Evolutionary conservation across 148 eudicot species (phyloP).

Genomic region (Spergularia marina): DNA sequence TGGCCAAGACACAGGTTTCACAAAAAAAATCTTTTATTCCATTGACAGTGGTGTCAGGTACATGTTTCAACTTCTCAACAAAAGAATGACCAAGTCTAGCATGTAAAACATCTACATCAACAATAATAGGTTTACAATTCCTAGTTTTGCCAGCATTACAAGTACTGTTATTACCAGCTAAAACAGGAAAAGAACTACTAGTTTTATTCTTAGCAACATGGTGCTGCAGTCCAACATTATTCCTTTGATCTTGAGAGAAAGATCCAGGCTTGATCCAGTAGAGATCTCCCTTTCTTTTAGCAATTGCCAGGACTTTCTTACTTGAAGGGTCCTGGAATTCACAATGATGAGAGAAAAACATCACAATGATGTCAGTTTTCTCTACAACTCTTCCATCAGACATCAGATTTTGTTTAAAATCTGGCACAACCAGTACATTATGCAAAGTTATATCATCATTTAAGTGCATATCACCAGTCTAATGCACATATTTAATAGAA

Average conservation of each 20-base stretch:
- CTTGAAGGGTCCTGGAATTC: neutral
- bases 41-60: too few species aligned
- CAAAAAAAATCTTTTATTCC: neutral
- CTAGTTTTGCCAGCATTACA: neutral
- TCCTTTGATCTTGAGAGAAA: too few species aligned
- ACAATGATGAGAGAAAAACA: neutral
- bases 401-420: neutral
- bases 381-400: neutral
- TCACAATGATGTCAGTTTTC: neutral
- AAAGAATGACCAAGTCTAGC: slow-evolving; percentile 1
- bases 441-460: neutral
- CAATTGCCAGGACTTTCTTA: neutral
- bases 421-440: neutral
- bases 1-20: neutral
- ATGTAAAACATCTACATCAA: neutral
- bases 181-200: neutral
- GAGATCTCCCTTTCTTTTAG: neutral
- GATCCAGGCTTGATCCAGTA: neutral
- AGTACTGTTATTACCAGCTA: too few species aligned
- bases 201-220: too few species aligned
- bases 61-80: neutral
- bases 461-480: neutral
- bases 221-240: too few species aligned
- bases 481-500: neutral
- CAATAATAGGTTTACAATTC: accelerated